Percentiles rank a stretch among this genome's conserved stretches.
Evolutionary conservation across 2,329 filamentous ascomycete species (phyloP).

Genomic region (Chrysoporthe austroafricana): DNA sequence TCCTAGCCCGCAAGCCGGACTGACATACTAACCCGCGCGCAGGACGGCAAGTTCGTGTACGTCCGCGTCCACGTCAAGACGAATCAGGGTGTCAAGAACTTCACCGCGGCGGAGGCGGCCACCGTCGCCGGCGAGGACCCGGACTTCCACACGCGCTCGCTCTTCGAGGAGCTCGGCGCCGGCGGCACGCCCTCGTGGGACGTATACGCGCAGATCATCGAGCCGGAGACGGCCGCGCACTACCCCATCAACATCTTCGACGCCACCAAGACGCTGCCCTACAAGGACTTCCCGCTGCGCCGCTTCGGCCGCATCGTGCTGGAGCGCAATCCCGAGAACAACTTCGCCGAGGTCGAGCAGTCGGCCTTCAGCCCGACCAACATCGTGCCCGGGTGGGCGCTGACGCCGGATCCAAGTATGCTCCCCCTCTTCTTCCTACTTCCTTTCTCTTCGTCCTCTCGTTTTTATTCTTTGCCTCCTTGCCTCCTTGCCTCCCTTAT

Average conservation of each 20-base stretch:
- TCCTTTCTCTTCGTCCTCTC: neutral
- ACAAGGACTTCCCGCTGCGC: conserved; percentile 51
- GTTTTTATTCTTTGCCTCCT: too few relatives aligned
- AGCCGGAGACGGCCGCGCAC: conserved; percentile 52
- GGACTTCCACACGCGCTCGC: conserved; percentile 53
- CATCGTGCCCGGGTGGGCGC: conserved; percentile 58
- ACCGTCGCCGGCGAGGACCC: conserved; percentile 38
- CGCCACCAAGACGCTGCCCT: conserved; percentile 59
- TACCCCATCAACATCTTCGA: conserved; percentile 58
- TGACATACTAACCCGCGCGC: neutral
- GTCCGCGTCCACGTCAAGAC: conserved; percentile 29
- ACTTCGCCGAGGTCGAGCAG: conserved; percentile 54
- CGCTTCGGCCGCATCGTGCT: conserved; percentile 55
- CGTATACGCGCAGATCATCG: conserved; percentile 58
- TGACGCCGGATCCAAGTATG: conserved; percentile 52
- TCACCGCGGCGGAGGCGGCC: conserved; percentile 12
- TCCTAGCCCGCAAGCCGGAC: too few relatives aligned
- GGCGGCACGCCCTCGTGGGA: conserved; percentile 55
- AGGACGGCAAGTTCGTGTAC: conserved; percentile 28
- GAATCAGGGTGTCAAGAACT: conserved; percentile 19
- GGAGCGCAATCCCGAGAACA: conserved; percentile 49
- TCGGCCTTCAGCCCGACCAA: conserved; percentile 60
- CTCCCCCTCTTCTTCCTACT: neutral
- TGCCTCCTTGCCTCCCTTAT: neutral
- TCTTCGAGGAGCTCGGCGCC: conserved; percentile 49